A percentile compares a stretch with the other conserved stretches of the same genome.
Evolutionary conservation across 2,329 filamentous ascomycete genomes (phyloP).

Genomic region (Colletotrichum tabaci): DNA sequence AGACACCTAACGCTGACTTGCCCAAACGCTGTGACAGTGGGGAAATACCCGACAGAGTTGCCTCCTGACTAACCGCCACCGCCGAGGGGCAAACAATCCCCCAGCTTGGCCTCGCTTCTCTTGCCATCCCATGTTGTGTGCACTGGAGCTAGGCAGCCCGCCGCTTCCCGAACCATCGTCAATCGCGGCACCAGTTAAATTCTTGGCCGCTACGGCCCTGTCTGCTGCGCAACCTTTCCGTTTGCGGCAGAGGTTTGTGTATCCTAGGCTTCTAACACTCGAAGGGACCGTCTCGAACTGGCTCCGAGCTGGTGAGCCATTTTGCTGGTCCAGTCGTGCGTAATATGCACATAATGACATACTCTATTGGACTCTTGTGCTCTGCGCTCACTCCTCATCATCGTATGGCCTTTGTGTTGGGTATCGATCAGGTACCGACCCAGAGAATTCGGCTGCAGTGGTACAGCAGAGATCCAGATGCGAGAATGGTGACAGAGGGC

Average conservation of each 20-base stretch:
- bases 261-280: not conserved
- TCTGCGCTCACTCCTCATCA: not conserved
- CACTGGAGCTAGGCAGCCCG: not conserved
- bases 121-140: conserved; percentile 29
- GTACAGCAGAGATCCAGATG: conserved; percentile 21
- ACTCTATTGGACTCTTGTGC: conserved; percentile 1
- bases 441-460: not conserved
- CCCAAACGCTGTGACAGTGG: not conserved
- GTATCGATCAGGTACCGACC: conserved; percentile 36
- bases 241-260: not conserved
- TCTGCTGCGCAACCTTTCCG: not conserved
- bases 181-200: conserved; percentile 18
- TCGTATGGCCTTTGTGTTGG: conserved; percentile 26
- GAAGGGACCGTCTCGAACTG: not conserved
- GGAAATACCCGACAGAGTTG: not conserved
- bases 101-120: conserved; percentile 6
- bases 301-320: not conserved
- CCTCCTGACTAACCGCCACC: not conserved
- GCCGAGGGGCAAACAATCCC: not conserved
- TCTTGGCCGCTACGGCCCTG: not conserved
- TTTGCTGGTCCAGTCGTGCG: not conserved
- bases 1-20: not conserved
- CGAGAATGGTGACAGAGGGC: not conserved
- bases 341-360: not conserved
- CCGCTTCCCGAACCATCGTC: conserved; percentile 3